phyloP scores from a whole-genome alignment of 305 asterid genomes.

The Euphrasia arctica region DNA sequence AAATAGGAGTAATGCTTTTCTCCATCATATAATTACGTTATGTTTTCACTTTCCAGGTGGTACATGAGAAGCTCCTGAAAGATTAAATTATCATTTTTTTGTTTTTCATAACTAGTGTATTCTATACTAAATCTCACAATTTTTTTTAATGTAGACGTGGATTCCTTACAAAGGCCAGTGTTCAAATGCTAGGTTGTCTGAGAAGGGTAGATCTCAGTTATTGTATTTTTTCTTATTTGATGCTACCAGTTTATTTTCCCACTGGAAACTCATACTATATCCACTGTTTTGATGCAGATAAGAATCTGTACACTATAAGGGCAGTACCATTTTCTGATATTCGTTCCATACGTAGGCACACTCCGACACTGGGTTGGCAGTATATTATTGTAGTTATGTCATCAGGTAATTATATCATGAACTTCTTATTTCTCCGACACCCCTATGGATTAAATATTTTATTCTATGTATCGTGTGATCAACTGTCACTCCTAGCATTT shows the following conservation, averaged over 20 bases:
- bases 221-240: slow-evolving; percentile 17
- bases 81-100: slow-evolving; percentile 11
- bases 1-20: slow-evolving; percentile 17
- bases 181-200: slow-evolving; percentile 77
- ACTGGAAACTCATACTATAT: slow-evolving; percentile 17
- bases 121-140: slow-evolving; percentile 10
- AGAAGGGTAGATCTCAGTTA: slow-evolving; percentile 57
- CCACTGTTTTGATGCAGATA: slow-evolving; percentile 62
- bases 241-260: neutral
- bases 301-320: slow-evolving; percentile 79
- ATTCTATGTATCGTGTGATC: slow-evolving; percentile 6
- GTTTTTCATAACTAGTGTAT: slow-evolving; percentile 7
- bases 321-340: slow-evolving; percentile 83
- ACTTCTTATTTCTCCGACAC: slow-evolving; percentile 19
- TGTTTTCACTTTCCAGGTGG: neutral
- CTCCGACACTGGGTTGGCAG: slow-evolving; percentile 91
- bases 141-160: slow-evolving; percentile 68
- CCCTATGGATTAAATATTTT: slow-evolving; percentile 15
- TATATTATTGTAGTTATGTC: slow-evolving; percentile 81
- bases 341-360: slow-evolving; percentile 84
- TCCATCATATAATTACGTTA: slow-evolving; percentile 3
- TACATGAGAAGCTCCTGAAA: slow-evolving; percentile 15
- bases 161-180: slow-evolving; percentile 94
- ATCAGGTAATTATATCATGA: slow-evolving; percentile 55
- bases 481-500: slow-evolving; percentile 3